phyloP scores from a whole-genome alignment of 1,284 basidiomycete species.

The Heimioporus punctisporus region DNA sequence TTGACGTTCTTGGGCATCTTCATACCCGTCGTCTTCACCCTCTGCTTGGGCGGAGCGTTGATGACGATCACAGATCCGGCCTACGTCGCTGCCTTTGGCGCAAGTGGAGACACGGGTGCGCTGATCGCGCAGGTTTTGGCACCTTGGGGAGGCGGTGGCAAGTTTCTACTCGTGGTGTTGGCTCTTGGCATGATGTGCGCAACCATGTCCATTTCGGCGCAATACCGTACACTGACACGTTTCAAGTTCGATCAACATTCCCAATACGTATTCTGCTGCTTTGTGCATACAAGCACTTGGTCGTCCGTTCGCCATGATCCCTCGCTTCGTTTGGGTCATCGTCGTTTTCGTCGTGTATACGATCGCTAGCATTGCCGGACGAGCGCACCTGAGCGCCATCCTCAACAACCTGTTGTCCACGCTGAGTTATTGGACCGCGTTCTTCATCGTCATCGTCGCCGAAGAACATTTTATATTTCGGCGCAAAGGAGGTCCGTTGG shows the following conservation, averaged over 20 bases:
- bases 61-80: constrained; percentile 56
- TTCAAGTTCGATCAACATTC: constrained; percentile 56
- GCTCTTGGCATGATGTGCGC: constrained; percentile 53
- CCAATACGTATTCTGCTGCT: constrained; percentile 60
- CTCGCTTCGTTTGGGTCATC: constrained; percentile 62
- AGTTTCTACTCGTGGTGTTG: constrained; percentile 61
- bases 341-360: constrained; percentile 56
- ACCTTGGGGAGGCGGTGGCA: constrained; percentile 53
- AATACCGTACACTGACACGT: no score
- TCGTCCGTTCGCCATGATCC: constrained; percentile 55
- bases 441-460: constrained; percentile 58
- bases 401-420: constrained; percentile 56
- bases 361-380: constrained; percentile 61
- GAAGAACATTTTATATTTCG: constrained; percentile 65
- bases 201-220: no score
- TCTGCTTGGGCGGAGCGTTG: constrained; percentile 56
- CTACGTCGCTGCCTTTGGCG: constrained; percentile 49
- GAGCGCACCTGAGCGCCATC: constrained; percentile 61
- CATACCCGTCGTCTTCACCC: constrained; percentile 55
- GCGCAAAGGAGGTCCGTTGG: constrained; percentile 40
- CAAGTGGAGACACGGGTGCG: constrained; percentile 50
- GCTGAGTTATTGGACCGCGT: constrained; percentile 67
- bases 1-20: constrained; percentile 61
- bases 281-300: constrained; percentile 57
- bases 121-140: constrained; percentile 44